These are phyloP conservation scores for Xylaria sp. DNA, from an alignment of 2,329 filamentous ascomycete genomes.

Conservation along the genomic window DNA sequence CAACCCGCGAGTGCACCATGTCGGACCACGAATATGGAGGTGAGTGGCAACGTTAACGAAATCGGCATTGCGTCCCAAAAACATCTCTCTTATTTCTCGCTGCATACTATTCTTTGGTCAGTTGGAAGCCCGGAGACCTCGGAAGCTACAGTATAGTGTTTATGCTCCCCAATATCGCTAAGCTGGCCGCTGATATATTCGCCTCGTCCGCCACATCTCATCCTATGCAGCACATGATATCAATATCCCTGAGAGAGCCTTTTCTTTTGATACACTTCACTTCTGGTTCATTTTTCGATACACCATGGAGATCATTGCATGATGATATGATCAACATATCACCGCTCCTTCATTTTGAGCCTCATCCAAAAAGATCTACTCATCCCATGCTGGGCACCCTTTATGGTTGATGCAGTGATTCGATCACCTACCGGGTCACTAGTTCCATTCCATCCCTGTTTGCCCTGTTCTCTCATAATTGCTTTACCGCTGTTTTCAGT, in stretches of 20 bases:
- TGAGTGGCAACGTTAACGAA: conserved; percentile 52
- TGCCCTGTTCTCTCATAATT: background rate
- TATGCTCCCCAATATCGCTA: background rate
- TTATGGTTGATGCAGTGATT: background rate
- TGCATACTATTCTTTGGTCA: background rate
- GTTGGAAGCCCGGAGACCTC: background rate
- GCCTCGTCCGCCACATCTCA: background rate
- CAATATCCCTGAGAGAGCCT: background rate
- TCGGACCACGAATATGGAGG: conserved; percentile 75
- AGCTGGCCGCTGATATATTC: background rate
- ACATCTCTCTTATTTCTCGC: background rate
- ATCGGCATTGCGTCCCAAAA: background rate
- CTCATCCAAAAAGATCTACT: background rate
- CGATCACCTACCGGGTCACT: background rate
- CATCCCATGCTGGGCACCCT: conserved; percentile 4
- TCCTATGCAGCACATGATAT: conserved; percentile 1
- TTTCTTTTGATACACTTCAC: background rate
- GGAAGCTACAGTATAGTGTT: background rate
- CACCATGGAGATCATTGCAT: background rate
- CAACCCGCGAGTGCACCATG: conserved; percentile 57
- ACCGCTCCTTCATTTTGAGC: background rate
- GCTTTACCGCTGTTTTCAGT: conserved; percentile 1
- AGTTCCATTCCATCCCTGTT: background rate
- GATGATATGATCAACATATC: background rate
- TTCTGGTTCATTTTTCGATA: background rate